Evolutionary conservation across 1,139 yeast species (phyloP), one percentile per base, ranked within the genome.

Genomic region (Yamadazyma atlantica): DNA sequence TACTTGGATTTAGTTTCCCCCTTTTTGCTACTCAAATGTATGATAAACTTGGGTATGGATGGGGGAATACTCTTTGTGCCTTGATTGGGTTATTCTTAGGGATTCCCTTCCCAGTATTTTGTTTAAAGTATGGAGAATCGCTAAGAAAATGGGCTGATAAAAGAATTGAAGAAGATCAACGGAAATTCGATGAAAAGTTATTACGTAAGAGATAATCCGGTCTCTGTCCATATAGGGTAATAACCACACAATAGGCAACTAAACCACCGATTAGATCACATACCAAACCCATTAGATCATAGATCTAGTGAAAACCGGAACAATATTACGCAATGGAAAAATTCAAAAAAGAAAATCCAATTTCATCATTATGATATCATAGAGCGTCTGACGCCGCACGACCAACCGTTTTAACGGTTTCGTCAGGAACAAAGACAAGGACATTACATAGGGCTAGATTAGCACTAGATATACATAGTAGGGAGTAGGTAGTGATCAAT

Each of bases 1-100:
- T 66, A 34, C 68, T 79, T 50, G 85, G 84, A 1, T 78, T 78
- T 49, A 68, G 72, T 13, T 77, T 79, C 56, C 80, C 80, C 16
- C 53, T 74, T 31, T 74, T 73, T 49, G 75, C 75, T 3, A 55
- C 59, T 12, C 55, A 60, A 14, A 69, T 74, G 77, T 74, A 71
- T 46, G 59, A 48, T 17, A 55, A 42, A 18, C 51, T 74, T 22
- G 76, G 79, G 21, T 79, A 78, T 46, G 87, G 85, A 5, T 80
- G 86, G 86, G 83, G 84, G 13, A 78, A 78, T 48, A 75, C 85
- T 0, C 54, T 81, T 50, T 76, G 80, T 53, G 86, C 76, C 0
- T 61, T 80, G 26, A 58, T 80, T 34, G 80, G 75, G 8, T 50
- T 80, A 24, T 71, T 65, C 1, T 62, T 81, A 33, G 87, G 87